Evolutionary conservation across 2,329 filamentous ascomycete species (phyloP), one percentile per base, ranked within the genome.

Genomic region (Aspergillus tubingensis): DNA sequence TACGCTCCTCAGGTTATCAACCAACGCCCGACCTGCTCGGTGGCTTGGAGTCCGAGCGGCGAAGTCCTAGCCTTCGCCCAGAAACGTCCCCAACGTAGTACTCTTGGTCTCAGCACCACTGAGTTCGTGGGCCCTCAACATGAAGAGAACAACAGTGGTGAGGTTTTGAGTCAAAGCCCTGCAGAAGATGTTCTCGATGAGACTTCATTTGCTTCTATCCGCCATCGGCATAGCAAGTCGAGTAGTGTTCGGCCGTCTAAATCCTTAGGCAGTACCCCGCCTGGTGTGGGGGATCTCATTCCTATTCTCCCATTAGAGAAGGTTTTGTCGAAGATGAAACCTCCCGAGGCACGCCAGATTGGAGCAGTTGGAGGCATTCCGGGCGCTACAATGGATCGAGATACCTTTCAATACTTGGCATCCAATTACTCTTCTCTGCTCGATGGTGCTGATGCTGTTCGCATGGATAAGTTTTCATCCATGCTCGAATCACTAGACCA

Each of bases 121-220:
- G 75, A 79, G 41, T 77, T 81, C 50, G 70, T 80, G 43, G 77
- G 77, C 17, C 61, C 69, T 19, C 70, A 75, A 48, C 72, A 74
- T 60, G 80, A 82, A 19, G 76, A 77, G 56, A 73, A 74, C 50
- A 80, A 74, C 61, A 77, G 74, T 62, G 77, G 79, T 21, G 83
- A 82, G 80, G 63, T 72, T 74, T 78, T 81, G 54, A 79, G 77
- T 53, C 77, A 81, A 41, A 84, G 81, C 68, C 82, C 84, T 25
- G 80, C 79, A 36, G 86, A 88, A 67, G 85, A 87, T 63, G 81
- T 80, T 58, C 71, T 84, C 13, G 84, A 86, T 67, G 84, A 87
- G 54, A 79, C 78, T 39, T 81, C 83, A 57, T 74, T 86, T n/a
- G 77, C 79, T 60, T 78, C 81, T 2, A 72, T 80, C 64, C 81